phyloP scores from a whole-genome alignment of 2,329 filamentous ascomycete species.

The Mycosphaerella arachidis region DNA sequence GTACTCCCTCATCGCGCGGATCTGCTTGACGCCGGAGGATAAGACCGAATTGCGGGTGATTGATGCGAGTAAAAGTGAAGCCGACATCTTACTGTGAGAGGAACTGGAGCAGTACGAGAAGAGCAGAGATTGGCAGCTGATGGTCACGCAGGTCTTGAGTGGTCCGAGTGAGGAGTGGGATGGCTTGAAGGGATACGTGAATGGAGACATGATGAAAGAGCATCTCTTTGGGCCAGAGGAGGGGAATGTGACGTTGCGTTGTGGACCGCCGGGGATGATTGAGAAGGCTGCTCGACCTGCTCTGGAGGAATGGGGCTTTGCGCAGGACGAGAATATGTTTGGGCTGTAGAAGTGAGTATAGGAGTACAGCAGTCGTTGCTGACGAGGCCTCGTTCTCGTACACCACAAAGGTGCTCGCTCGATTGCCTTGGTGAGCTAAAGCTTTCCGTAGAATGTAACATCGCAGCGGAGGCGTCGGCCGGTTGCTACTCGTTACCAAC shows the following conservation, averaged over 20 bases:
- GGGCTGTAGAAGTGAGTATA: constrained; percentile 1
- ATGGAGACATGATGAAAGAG: constrained; percentile 39
- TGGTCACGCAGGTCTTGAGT: constrained; percentile 47
- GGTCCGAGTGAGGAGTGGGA: constrained; percentile 43
- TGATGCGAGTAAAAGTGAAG: constrained; percentile 47
- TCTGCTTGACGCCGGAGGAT: constrained; percentile 31
- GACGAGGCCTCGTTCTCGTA: no score
- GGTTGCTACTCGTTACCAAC: no score
- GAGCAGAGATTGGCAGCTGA: constrained; percentile 37
- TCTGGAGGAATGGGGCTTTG: constrained; percentile 33
- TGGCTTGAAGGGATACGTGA: constrained; percentile 44
- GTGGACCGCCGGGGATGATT: constrained; percentile 50
- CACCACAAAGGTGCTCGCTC: no score
- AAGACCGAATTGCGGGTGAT: constrained; percentile 41
- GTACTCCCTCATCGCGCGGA: constrained; percentile 47
- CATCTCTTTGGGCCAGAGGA: constrained; percentile 43
- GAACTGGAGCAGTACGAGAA: constrained; percentile 42
- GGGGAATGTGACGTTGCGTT: constrained; percentile 43
- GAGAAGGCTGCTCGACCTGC: constrained; percentile 48
- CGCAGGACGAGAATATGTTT: constrained; percentile 9
- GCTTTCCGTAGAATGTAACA: no score
- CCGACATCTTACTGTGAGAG: constrained; percentile 44
- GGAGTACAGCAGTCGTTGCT: no score
- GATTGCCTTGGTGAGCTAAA: no score
- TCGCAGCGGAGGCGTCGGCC: no score